phyloP scores from a whole-genome alignment of 768 basidiomycete species.

The Tylopilus rubrobrunneus region DNA sequence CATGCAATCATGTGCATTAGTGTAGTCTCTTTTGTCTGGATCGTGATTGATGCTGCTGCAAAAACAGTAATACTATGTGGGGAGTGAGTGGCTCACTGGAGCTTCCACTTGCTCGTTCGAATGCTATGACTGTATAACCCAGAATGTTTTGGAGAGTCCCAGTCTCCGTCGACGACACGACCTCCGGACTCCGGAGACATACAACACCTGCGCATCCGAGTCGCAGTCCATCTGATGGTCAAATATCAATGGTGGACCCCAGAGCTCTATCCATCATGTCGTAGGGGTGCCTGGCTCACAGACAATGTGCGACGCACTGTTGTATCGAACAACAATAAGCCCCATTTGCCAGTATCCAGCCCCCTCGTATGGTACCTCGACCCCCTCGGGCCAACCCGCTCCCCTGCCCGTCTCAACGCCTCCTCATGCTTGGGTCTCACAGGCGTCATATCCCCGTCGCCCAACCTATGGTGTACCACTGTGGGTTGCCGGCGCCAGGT shows the following conservation, averaged over 20 bases:
- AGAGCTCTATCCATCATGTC: conserved; percentile 37
- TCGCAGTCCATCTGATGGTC: conserved; percentile 79
- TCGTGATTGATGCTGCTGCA: too few relatives aligned
- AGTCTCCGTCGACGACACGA: conserved; percentile 63
- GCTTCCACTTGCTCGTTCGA: conserved; percentile 60
- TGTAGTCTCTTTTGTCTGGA: too few relatives aligned
- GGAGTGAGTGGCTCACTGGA: conserved; percentile 51
- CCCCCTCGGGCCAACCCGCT: conserved; percentile 18
- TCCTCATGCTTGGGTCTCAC: conserved; percentile 24
- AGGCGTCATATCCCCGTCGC: conserved; percentile 45
- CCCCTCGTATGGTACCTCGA: conserved; percentile 46
- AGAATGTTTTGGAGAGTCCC: conserved; percentile 57
- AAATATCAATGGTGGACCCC: conserved; percentile 73
- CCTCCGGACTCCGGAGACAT: conserved; percentile 81
- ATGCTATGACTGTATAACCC: conserved; percentile 74
- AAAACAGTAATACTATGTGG: not conserved
- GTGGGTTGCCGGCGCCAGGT: too few relatives aligned
- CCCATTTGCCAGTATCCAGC: conserved; percentile 63
- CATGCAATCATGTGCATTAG: conserved; percentile 1
- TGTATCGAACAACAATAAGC: conserved; percentile 63
- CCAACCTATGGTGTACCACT: conserved; percentile 36
- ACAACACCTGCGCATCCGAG: conserved; percentile 55
- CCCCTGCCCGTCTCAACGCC: conserved; percentile 17
- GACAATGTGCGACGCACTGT: conserved; percentile 39
- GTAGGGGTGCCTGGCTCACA: not conserved